A percentile compares a stretch with the other conserved stretches of the same genome.
Conservation (phyloP, 73 alveolate species). For the Symbiodinium natans region DNA sequence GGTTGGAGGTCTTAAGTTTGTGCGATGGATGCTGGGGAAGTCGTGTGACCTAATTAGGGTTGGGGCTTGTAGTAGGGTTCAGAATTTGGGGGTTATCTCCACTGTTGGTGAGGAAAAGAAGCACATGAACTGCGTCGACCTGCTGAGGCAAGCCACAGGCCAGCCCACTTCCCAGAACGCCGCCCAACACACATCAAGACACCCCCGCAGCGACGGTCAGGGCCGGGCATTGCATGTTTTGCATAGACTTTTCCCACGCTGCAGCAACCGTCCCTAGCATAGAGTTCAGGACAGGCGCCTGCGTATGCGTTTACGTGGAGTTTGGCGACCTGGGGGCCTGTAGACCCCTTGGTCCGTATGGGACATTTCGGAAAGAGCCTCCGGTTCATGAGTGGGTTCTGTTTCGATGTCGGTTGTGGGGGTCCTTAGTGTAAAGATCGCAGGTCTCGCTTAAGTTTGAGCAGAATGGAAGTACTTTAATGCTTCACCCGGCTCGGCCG, state of each 20-base stretch:
- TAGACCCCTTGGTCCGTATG: too few relatives aligned
- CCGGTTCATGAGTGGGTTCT: too few relatives aligned
- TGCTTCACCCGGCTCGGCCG: too few relatives aligned
- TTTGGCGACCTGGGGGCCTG: too few relatives aligned
- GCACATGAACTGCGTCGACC: constrained; percentile 2
- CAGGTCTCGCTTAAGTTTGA: too few relatives aligned
- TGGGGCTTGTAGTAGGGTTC: neutral
- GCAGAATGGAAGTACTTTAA: too few relatives aligned
- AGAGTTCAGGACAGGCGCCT: neutral
- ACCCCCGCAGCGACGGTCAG: too few relatives aligned
- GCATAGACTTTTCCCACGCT: neutral
- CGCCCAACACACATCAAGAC: neutral
- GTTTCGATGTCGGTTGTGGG: too few relatives aligned
- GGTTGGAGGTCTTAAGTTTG: neutral
- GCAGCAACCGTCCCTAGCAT: neutral
- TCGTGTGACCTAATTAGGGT: neutral
- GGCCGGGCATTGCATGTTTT: too few relatives aligned
- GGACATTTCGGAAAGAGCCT: too few relatives aligned
- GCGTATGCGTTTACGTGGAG: neutral
- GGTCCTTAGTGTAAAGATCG: too few relatives aligned
- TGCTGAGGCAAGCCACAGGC: neutral
- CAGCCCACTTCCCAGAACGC: neutral
- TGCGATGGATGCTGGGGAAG: neutral
- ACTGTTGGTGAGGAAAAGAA: neutral
- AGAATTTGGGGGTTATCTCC: neutral